Conservation (phyloP, 352 stramenopile genomes). For the Phytopythium litorale region DNA sequence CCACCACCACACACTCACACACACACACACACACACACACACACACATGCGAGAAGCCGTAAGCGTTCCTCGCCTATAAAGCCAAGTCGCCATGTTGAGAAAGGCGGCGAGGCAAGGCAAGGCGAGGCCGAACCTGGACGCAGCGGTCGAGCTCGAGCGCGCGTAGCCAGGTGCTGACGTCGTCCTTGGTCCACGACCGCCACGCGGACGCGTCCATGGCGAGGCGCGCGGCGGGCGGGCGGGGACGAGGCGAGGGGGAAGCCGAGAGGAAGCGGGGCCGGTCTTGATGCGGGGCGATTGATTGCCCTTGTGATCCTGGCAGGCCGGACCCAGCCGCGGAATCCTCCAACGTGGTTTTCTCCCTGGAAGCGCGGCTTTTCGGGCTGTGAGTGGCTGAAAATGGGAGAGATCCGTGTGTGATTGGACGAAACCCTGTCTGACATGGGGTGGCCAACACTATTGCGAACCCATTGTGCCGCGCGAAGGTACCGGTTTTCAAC, state of each 20-base stretch:
- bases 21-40: no score
- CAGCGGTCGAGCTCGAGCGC: constrained; percentile 26
- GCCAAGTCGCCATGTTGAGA: background rate
- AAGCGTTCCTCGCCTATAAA: background rate
- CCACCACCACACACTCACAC: no score
- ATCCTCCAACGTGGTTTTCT: no score
- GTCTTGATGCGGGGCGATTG: background rate
- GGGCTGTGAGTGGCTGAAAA: background rate
- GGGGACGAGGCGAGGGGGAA: background rate
- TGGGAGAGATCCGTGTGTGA: background rate
- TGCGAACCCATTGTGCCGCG: constrained; percentile 2
- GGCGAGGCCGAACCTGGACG: constrained; percentile 11
- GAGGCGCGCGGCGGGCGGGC: background rate
- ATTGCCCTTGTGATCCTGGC: background rate
- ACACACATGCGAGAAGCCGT: background rate
- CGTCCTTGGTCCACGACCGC: constrained; percentile 31
- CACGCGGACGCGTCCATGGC: constrained; percentile 13
- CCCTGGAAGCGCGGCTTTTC: background rate
- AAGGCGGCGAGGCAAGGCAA: background rate
- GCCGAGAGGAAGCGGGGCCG: background rate
- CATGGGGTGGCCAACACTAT: background rate
- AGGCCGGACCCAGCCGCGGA: no score
- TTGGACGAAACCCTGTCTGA: background rate
- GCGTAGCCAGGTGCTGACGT: constrained; percentile 35
- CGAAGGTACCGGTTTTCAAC: background rate